Evolutionary conservation across 1,284 basidiomycete species (phyloP), one percentile per base, ranked within the genome.

Genomic region (Exobasidium rhododendri): DNA sequence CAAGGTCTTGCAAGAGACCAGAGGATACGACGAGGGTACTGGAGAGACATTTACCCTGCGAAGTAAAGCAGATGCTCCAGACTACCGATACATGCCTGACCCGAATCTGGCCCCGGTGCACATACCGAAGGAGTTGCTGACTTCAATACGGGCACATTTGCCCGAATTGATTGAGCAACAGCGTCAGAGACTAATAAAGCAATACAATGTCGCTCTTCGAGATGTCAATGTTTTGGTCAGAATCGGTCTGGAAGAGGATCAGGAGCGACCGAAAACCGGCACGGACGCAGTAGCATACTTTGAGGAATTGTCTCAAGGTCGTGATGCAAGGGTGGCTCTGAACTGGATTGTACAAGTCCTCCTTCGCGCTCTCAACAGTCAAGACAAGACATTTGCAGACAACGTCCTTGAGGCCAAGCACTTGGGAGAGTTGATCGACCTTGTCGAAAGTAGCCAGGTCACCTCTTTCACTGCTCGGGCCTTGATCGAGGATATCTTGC

Each of bases 41-140:
- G 88, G 88, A 11, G 85, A 88, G 74, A 98, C 96, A 0, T 94
- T 87, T 81, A 84, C 83, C 22, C 81, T 97, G 62, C 85, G 96
- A 46, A 87, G 86, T 51, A 98, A 99, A 80, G 94, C 97, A 75
- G 90, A 93, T 72, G 89, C 92, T 0, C 90, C 90, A 3, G 94
- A 98, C 78, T 99, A 98, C 80, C 85, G 94, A 5, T 99, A 97
- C 82, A 94, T 99, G 92, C 96, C 96, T 0, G 96, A 98, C 78
- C 88, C 92, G 0, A 97, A 98, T 76, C 81, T 98, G 0, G 91
- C 92, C 0, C 86, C 89, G 0, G 52, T 79, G 4, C 79, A 94
- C 3, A 80, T 97, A n/a, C 62, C 70, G 4, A 40, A 67, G 20
- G 68, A 79, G 80, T 45, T 88, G 88, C 82, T 94, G 14, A 80